Conservation (phyloP, 305 asterid genomes). For the Coffea humblotiana region DNA sequence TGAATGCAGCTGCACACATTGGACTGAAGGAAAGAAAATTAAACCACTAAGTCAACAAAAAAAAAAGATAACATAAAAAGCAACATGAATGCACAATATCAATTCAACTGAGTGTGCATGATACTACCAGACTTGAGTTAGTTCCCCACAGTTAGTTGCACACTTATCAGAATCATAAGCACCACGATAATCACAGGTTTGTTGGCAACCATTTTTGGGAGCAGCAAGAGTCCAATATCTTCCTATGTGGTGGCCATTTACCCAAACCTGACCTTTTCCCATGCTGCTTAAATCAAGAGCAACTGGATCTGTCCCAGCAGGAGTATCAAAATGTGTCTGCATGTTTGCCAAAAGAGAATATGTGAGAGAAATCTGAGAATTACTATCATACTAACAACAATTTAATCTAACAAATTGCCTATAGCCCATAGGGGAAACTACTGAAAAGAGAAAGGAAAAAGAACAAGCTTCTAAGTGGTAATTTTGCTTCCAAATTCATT, state of each 20-base stretch:
- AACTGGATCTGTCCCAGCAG: slow-evolving; percentile 72
- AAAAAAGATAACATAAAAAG: neutral
- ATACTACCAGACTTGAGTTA: slow-evolving; percentile 82
- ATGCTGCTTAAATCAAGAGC: slow-evolving; percentile 64
- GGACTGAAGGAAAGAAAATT: neutral
- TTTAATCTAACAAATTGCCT: neutral
- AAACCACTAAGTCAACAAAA: neutral
- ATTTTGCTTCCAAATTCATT: neutral
- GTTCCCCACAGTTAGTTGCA: slow-evolving; percentile 70
- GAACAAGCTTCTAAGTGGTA: neutral
- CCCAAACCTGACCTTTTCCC: slow-evolving; percentile 96
- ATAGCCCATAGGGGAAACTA: neutral
- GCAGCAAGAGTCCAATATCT: slow-evolving; percentile 82
- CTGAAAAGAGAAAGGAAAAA: neutral
- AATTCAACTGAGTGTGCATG: neutral
- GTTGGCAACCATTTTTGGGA: slow-evolving; percentile 70
- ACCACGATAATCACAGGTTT: slow-evolving; percentile 79
- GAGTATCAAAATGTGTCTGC: slow-evolving; percentile 74
- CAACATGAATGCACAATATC: neutral
- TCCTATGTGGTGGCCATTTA: slow-evolving; percentile 88
- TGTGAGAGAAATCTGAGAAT: neutral
- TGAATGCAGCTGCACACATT: neutral
- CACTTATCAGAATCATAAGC: slow-evolving; percentile 71
- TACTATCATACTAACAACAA: neutral
- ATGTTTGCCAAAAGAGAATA: neutral